These are phyloP conservation scores for Geosmithia morbida DNA, from an alignment of 2,329 filamentous ascomycete genomes.

Conservation along the genomic window DNA sequence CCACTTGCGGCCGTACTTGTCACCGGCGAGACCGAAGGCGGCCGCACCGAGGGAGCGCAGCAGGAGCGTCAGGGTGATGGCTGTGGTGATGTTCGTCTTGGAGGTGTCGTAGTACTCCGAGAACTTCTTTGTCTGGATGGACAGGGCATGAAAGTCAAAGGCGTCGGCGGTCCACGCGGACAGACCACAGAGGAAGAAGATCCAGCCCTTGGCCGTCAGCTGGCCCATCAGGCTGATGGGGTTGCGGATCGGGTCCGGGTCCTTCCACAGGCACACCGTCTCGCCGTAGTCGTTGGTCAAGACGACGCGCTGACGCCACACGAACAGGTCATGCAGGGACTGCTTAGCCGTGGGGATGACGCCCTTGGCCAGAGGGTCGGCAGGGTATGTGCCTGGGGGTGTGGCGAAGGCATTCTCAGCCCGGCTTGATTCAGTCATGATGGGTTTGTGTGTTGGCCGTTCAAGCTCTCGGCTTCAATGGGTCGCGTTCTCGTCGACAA, in stretches of 20 bases:
- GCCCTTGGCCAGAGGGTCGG: constrained; percentile 54
- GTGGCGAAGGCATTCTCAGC: neutral
- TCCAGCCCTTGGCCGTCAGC: constrained; percentile 52
- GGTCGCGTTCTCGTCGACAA: no score
- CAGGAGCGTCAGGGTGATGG: constrained; percentile 62
- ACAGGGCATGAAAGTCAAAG: constrained; percentile 72
- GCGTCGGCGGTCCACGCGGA: constrained; percentile 68
- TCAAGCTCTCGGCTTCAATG: neutral
- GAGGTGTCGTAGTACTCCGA: constrained; percentile 31
- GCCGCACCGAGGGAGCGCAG: constrained; percentile 63
- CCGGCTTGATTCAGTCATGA: neutral
- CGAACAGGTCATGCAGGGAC: constrained; percentile 49
- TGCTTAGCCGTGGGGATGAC: constrained; percentile 51
- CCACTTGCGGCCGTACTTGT: constrained; percentile 72
- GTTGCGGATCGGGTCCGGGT: constrained; percentile 51
- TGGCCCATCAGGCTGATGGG: constrained; percentile 54
- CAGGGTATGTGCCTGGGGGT: constrained; percentile 26
- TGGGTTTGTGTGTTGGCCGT: no score
- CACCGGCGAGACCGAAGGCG: constrained; percentile 61
- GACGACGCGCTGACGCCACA: constrained; percentile 60
- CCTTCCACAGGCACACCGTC: constrained; percentile 51
- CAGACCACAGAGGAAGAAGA: constrained; percentile 64
- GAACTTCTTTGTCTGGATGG: constrained; percentile 63
- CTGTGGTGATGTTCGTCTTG: constrained; percentile 56
- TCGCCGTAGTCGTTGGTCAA: constrained; percentile 52